phyloP scores from a whole-genome alignment of 1,139 yeast genomes.

The Kodamaea sp. region DNA sequence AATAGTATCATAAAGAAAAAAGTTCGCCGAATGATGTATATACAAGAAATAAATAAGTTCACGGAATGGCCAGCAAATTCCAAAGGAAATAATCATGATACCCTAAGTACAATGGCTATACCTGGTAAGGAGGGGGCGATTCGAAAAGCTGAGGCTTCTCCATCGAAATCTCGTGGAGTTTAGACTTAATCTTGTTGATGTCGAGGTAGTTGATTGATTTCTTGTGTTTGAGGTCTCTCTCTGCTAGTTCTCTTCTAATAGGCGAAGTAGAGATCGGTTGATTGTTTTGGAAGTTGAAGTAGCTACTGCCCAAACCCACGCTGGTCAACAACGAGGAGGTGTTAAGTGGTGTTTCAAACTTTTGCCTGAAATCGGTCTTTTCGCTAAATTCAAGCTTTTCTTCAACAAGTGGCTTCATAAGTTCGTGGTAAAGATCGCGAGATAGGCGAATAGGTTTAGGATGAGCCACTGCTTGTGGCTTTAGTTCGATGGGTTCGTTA shows the following conservation, averaged over 20 bases:
- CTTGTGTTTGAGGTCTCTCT: slow-evolving; percentile 18
- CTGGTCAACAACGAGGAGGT: slow-evolving; percentile 18
- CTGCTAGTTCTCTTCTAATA: slow-evolving; percentile 15
- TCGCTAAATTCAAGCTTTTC: background rate
- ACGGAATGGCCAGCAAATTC: too few relatives aligned
- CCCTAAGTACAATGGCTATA: too few relatives aligned
- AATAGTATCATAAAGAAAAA: too few relatives aligned
- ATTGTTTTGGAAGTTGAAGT: slow-evolving; percentile 31
- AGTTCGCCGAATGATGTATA: too few relatives aligned
- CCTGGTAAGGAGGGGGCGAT: slow-evolving; percentile 16
- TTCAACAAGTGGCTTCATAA: slow-evolving; percentile 8
- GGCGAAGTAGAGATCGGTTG: slow-evolving; percentile 27
- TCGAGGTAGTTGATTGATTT: slow-evolving; percentile 38
- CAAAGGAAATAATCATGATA: too few relatives aligned
- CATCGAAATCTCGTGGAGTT: slow-evolving; percentile 17
- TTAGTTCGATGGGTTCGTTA: slow-evolving; percentile 6
- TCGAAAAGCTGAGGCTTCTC: slow-evolving; percentile 13
- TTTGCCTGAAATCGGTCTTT: slow-evolving; percentile 1
- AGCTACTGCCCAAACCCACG: slow-evolving; percentile 41
- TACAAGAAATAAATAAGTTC: too few relatives aligned
- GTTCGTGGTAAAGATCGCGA: slow-evolving; percentile 17
- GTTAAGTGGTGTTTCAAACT: slow-evolving; percentile 8
- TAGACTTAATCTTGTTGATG: slow-evolving; percentile 28
- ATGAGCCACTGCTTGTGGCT: slow-evolving; percentile 18
- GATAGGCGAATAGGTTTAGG: slow-evolving; percentile 28